Conservation (phyloP, 768 basidiomycete genomes). For the Mycena maculata region DNA sequence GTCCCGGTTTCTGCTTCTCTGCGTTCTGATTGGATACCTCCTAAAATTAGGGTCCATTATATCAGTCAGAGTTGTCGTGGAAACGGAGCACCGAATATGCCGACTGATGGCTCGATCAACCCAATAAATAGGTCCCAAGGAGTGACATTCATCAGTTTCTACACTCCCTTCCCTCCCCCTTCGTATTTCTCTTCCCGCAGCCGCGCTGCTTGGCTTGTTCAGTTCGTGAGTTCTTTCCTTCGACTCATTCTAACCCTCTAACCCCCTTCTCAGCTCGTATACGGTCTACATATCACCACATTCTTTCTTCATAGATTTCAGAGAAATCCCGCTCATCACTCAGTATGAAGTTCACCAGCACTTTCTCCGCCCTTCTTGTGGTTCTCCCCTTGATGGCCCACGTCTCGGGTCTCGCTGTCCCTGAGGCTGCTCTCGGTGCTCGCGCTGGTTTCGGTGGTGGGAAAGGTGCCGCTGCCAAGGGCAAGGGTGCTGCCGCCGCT, state of each 20-base stretch:
- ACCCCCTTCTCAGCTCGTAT: conserved; percentile 44
- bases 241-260: conserved; percentile 39
- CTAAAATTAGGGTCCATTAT: background rate
- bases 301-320: conserved; percentile 58
- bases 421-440: conserved; percentile 33
- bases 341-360: conserved; percentile 64
- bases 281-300: conserved; percentile 39
- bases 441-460: conserved; percentile 5
- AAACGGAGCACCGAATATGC: background rate
- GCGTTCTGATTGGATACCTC: conserved; percentile 16
- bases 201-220: conserved; percentile 60
- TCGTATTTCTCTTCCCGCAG: conserved; percentile 55
- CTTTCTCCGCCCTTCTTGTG: conserved; percentile 53
- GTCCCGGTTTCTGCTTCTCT: background rate
- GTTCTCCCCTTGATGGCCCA: conserved; percentile 53
- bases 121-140: conserved; percentile 34
- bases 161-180: conserved; percentile 39
- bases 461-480: conserved; percentile 31
- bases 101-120: background rate
- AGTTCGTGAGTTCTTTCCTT: conserved; percentile 29
- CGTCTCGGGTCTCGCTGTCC: conserved; percentile 44
- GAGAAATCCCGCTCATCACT: conserved; percentile 53
- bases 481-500: conserved; percentile 32
- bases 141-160: conserved; percentile 30
- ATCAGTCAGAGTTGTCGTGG: conserved; percentile 12